Conservation (phyloP, 2,329 filamentous ascomycete genomes). For the Neonectria sp. region DNA sequence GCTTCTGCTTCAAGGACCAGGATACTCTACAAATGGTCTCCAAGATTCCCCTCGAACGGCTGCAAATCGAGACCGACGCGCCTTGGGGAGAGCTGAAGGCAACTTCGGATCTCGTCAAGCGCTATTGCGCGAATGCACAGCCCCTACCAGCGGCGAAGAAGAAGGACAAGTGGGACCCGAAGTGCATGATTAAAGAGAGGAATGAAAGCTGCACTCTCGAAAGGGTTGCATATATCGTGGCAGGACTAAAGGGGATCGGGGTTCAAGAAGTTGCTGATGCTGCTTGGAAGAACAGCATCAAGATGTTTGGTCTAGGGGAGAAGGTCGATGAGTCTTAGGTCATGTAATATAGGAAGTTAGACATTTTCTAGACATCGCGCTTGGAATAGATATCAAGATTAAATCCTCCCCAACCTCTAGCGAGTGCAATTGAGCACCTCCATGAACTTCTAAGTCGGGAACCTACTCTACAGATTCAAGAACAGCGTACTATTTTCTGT, state of each 20-base stretch:
- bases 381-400: not conserved
- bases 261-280: slow-evolving; percentile 60
- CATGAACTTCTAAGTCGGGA: too few species aligned
- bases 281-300: slow-evolving; percentile 54
- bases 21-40: slow-evolving; percentile 46
- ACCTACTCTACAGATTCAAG: not conserved
- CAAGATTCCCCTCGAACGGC: slow-evolving; percentile 39
- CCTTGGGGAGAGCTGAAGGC: slow-evolving; percentile 48
- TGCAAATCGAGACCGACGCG: slow-evolving; percentile 48
- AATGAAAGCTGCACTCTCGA: slow-evolving; percentile 67
- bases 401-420: too few species aligned
- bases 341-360: fast-evolving
- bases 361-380: not conserved
- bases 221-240: slow-evolving; percentile 62
- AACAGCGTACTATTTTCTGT: not conserved
- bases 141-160: slow-evolving; percentile 61
- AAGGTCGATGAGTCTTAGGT: not conserved
- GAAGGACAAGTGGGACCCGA: slow-evolving; percentile 62
- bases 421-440: not conserved
- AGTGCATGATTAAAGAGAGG: slow-evolving; percentile 64
- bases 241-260: slow-evolving; percentile 60
- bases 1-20: slow-evolving; percentile 57
- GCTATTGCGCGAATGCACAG: slow-evolving; percentile 57
- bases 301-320: slow-evolving; percentile 50
- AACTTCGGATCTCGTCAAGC: slow-evolving; percentile 51